Conservation (phyloP, 306 rosid species). For the Coriaria nepalensis region DNA sequence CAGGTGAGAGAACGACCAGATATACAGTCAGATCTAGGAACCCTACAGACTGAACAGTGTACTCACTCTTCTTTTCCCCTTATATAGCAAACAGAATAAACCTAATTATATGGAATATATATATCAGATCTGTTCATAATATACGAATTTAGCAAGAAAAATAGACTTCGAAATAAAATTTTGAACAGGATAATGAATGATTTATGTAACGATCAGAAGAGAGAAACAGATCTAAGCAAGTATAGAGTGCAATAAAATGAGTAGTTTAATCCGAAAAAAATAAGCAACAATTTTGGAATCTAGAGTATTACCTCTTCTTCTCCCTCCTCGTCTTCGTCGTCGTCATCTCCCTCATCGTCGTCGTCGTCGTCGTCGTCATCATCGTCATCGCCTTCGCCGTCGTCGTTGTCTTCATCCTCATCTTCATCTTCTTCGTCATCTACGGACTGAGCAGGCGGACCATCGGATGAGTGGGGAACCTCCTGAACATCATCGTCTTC, state of each 20-base stretch:
- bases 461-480: constrained; percentile 33
- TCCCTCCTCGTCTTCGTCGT: constrained; percentile 24
- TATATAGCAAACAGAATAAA: no score
- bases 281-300: background rate
- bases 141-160: no score
- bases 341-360: constrained; percentile 34
- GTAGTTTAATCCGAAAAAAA: no score
- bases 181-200: no score
- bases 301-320: constrained; percentile 26
- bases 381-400: constrained; percentile 13
- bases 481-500: constrained; percentile 29
- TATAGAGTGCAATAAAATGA: background rate
- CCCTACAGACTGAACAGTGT: no score
- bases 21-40: no score
- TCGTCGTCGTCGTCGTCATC: constrained; percentile 24
- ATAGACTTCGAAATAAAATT: no score
- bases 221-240: background rate
- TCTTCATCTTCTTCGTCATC: constrained; percentile 34
- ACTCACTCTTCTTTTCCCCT: no score
- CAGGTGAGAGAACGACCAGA: no score
- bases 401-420: constrained; percentile 25
- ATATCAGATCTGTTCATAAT: no score
- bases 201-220: background rate
- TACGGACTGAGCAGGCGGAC: constrained; percentile 25
- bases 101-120: no score